Base-by-base conservation (phyloP, 257 asterid species). In the Verbena officinalis region DNA sequence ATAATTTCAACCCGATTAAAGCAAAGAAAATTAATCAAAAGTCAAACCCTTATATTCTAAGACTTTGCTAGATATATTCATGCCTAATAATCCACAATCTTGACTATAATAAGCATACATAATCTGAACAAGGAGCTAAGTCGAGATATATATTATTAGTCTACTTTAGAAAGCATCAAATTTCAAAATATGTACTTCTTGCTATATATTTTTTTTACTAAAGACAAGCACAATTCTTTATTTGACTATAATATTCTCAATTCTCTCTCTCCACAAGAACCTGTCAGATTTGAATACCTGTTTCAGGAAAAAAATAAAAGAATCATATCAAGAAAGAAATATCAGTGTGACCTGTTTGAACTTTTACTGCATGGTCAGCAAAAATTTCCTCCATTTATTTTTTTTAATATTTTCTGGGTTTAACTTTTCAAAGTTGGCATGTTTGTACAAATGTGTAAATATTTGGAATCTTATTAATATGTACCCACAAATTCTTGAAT, bases 31-130 rank as follows among this genome's bases (percentile, higher is more conserved):
- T 44, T 57, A 67, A 43, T 40, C 23, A 42, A 49, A 69, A 68
- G 73, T 79, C 81, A 72, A 75, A 62, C 56, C 69, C 43, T 49
- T 36, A 1, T 58, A 14, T 49, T 65, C 56, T 22, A 71, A 60
- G 68, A 74, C 42, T 57, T 70, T 14, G 64, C 55, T 59, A 55
- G 64, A 34, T 55, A 71, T 55, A 71, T 78, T 74, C 45, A 24
- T 2, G 33, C 64, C 56, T 40, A 62, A 46, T 67, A 50, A 64
- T 55, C 64, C 48, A 70, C 34, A 63, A 11, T 33, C 58, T 72
- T 77, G 74, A 78, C 79, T 62, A 40, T 38, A 15, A 22, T 44
- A 24, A 58, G 69, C 81, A 48, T 46, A 14, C 68, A 30, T 73
- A 20, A 68, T 65, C 67, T 56, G 75, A 68, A 75, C 55, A 52